Percentiles rank a stretch among this genome's conserved stretches.
Evolutionary conservation across 192 early-diverging fungal genomes (phyloP).

Genomic region (Dimargaris cristalligena): DNA sequence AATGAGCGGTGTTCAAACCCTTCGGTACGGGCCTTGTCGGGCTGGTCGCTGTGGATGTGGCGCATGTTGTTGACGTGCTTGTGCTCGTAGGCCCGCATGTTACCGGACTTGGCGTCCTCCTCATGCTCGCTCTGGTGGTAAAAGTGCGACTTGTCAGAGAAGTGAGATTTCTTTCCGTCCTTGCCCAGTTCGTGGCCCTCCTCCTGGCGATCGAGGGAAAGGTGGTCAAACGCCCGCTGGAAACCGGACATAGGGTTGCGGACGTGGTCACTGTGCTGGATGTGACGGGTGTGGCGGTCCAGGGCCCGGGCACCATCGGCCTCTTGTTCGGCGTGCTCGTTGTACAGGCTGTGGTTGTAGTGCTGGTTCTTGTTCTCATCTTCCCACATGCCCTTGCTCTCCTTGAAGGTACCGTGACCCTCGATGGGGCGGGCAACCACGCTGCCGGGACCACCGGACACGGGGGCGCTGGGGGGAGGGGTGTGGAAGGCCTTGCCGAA

Average conservation of each 20-base stretch:
- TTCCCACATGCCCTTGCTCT: slow-evolving; percentile 34
- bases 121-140: slow-evolving; percentile 39
- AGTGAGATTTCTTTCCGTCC: slow-evolving; percentile 26
- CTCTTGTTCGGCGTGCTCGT: slow-evolving; percentile 33
- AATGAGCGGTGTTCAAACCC: slow-evolving; percentile 34
- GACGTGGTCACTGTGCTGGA: slow-evolving; percentile 33
- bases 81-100: slow-evolving; percentile 32
- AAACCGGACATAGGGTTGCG: slow-evolving; percentile 26
- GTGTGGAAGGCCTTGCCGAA: not conserved
- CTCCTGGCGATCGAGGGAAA: slow-evolving; percentile 29
- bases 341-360: slow-evolving; percentile 36
- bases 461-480: slow-evolving; percentile 3
- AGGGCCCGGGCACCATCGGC: slow-evolving; percentile 18
- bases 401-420: slow-evolving; percentile 34
- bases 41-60: slow-evolving; percentile 27
- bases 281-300: slow-evolving; percentile 27
- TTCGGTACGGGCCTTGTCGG: slow-evolving; percentile 30
- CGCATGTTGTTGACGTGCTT: slow-evolving; percentile 35
- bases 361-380: slow-evolving; percentile 34
- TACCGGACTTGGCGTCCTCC: slow-evolving; percentile 31
- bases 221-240: slow-evolving; percentile 29
- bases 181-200: slow-evolving; percentile 28
- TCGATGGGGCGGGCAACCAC: slow-evolving; percentile 29
- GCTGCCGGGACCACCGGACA: slow-evolving; percentile 7
- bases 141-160: slow-evolving; percentile 31